Base-by-base conservation (phyloP, 768 basidiomycete species). In the Lactarius evosmus region DNA sequence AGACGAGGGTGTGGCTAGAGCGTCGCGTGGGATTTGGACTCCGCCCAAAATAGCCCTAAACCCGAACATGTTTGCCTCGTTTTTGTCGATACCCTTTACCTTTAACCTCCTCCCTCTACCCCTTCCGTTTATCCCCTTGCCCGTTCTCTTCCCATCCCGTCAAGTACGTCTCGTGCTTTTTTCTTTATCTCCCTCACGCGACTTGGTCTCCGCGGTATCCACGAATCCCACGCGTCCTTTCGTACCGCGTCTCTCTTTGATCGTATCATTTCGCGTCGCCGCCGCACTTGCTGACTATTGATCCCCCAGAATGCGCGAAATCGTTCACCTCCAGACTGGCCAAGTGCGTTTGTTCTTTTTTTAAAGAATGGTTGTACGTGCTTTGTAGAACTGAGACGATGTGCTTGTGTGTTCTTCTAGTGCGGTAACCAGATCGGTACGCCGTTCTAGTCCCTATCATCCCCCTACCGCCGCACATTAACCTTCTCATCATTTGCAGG, bases 361-460 rank as follows among this genome's bases (percentile, higher is more conserved):
- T 41, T 34, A 41, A n/a, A n/a, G n/a, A n/a, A n/a, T n/a, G n/a
- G n/a, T 38, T 30, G n/a, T 16, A 55, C 60, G 11, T 33, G 59
- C 40, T 62, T 25, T 36, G 59, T 30, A 30, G 49, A 50, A 65
- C 71, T 66, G 70, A 75, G 70, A 71, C 75, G 62, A 66, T 67
- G 57, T 70, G 61, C 67, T 69, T 62, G 69, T 72, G 73, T 67
- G 66, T 70, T 27, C 29, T 52, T 25, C n/a, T 72, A 88, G 93
- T 98, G 96, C 77, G 96, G 96, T 84, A 98, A 98, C 91, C 95
- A 98, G 83, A 96, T 97, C 76, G 95, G 95, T 94, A 70, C 70
- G 86, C 74, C 69, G 72, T 70, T 64, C 67, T 63, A 30, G 61
- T 53, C 36, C 72, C 70, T 49, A 32, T 25, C 44, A 49, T 29